Percentiles rank a stretch among this genome's conserved stretches.
Evolutionary conservation across 305 asterid genomes (phyloP).

Genomic region (Fraxinus xanthoxyloides): DNA sequence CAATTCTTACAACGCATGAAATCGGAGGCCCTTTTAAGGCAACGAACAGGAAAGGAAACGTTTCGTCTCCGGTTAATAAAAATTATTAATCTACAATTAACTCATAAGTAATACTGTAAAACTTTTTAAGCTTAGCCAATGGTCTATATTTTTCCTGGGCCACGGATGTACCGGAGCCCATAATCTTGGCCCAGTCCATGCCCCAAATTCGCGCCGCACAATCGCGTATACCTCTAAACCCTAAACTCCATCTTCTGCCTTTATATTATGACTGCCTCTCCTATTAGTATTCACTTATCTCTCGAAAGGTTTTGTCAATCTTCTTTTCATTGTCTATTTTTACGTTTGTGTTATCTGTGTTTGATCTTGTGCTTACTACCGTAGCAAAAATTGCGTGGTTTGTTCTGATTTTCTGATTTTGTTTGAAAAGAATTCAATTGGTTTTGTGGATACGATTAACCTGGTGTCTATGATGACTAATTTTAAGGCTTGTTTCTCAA

Average conservation of each 20-base stretch:
- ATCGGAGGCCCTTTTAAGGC: background rate
- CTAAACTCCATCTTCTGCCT: background rate
- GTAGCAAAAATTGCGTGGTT: background rate
- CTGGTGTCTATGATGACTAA: background rate
- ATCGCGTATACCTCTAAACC: background rate
- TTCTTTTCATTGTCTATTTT: background rate
- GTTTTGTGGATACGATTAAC: slow-evolving; percentile 16
- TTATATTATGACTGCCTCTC: background rate
- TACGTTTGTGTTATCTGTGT: background rate
- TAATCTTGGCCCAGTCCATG: background rate
- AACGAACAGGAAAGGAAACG: background rate
- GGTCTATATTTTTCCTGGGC: background rate
- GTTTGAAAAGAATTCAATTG: background rate
- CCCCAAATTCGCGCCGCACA: background rate
- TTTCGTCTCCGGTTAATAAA: background rate
- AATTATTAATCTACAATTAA: background rate
- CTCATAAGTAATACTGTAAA: background rate
- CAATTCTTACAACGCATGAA: background rate
- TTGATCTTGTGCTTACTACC: background rate
- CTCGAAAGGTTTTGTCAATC: background rate
- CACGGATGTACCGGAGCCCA: background rate
- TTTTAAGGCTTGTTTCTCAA: slow-evolving; percentile 52
- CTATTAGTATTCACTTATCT: background rate
- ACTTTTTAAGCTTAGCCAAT: background rate
- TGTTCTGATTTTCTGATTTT: background rate